These are phyloP conservation scores for Domatiomyces globalis DNA, from an alignment of 2,329 filamentous ascomycete genomes.

Conservation along the genomic window DNA sequence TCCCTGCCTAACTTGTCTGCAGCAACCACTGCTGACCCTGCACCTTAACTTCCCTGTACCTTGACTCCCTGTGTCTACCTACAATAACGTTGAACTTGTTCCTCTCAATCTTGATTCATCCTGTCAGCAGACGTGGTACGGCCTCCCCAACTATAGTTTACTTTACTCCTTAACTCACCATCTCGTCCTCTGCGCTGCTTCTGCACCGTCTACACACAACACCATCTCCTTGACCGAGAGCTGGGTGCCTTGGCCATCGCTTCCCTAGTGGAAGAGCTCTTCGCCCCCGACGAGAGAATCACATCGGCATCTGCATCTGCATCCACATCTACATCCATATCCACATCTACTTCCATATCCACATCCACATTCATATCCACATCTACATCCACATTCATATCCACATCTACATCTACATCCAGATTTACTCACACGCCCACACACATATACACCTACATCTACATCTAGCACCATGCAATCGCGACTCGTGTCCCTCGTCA, in stretches of 20 bases:
- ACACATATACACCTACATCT: background rate
- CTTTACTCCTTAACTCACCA: background rate
- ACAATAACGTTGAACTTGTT: background rate
- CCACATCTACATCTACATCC: background rate
- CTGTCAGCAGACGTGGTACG: background rate
- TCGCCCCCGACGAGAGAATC: too few relatives aligned
- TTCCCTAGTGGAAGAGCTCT: too few relatives aligned
- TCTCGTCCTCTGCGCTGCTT: background rate
- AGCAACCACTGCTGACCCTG: too few relatives aligned
- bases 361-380: background rate
- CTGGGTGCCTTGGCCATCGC: too few relatives aligned
- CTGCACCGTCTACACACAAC: background rate
- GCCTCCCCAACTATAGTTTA: background rate
- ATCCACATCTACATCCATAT: background rate
- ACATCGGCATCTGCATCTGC: background rate
- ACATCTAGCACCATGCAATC: background rate
- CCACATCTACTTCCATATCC: background rate
- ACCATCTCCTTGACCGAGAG: background rate
- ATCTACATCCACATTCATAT: background rate
- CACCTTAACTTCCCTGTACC: too few relatives aligned
- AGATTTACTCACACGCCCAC: too few relatives aligned
- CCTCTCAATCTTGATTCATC: background rate
- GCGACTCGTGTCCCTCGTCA: background rate
- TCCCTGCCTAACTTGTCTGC: too few relatives aligned
- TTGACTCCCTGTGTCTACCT: background rate